Base-by-base conservation (phyloP, 805 yeast species). In the Teunomyces pallodes region DNA sequence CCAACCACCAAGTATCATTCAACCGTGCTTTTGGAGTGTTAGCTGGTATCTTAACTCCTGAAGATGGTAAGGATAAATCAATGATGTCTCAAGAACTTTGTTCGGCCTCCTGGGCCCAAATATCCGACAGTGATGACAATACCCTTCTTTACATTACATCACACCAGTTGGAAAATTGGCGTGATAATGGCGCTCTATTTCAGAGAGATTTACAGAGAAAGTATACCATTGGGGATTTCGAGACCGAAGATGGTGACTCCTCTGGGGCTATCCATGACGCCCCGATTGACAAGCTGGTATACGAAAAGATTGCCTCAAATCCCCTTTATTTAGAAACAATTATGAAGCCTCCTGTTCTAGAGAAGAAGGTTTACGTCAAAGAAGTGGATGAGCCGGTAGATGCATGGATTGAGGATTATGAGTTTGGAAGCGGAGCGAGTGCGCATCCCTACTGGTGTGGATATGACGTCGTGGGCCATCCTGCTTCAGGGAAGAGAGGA, bases 51-150 rank as follows among this genome's bases (percentile, higher is more conserved):
- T 48, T 61, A 16, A 68, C 74, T 0, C 72, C 72, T 1, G 39
- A 38, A 1, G 54, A 49, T 26, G 68, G 65, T 35, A 45, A 55
- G 9, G 47, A 39, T 6, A 48, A 54, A 1, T 44, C 47, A 8
- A 47, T 56, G 4, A 36, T 50, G 13, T 56, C 74, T 4, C 51
- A 55, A 4, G 74, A 70, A 47, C 45, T 70, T 7, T 70, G 75
- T 49, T 67, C 73, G 9, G 52, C 70, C 12, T 67, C 73, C 10
- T 69, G 74, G 73, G 70, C 65, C 4, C 74, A 69, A 49, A 36
- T 66, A 2, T 54, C 54, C 38, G 68, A 57, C 17, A 48, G 26
- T 2, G 67, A 68, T 41, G 60, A 57, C 33, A 46, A 46, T 38
- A 49, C 56, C 1, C 50, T 70, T 27, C 31, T 67, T 8, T 70